phyloP scores from a whole-genome alignment of 305 asterid species.

The Euphrasia arctica region DNA sequence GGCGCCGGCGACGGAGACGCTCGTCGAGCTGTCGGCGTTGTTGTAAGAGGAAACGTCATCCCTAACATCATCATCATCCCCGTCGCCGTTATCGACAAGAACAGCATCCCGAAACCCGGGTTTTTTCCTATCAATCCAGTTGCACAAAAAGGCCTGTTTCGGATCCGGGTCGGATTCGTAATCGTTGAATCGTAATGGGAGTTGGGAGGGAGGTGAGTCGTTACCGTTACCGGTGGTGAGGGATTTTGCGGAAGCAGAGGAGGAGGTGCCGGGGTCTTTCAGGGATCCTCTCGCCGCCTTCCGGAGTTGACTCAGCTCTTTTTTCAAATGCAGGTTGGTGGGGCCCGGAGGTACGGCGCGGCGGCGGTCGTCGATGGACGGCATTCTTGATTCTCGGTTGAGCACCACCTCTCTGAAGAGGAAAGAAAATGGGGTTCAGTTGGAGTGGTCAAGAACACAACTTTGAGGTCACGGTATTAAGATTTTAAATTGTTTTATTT shows the following conservation, averaged over 20 bases:
- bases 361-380: conserved; percentile 21
- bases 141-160: conserved; percentile 59
- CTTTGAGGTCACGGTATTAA: no score
- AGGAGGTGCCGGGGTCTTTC: conserved; percentile 91
- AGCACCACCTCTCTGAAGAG: neutral
- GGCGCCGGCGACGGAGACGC: conserved; percentile 38
- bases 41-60: conserved; percentile 34
- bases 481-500: no score
- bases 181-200: conserved; percentile 23
- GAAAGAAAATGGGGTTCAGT: neutral
- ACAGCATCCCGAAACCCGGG: conserved; percentile 49
- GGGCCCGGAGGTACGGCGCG: conserved; percentile 28
- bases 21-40: conserved; percentile 45
- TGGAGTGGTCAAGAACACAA: no score
- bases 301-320: conserved; percentile 75
- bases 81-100: conserved; percentile 29
- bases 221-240: conserved; percentile 25
- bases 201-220: conserved; percentile 6
- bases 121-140: conserved; percentile 67
- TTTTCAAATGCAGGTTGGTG: conserved; percentile 84
- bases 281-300: conserved; percentile 68
- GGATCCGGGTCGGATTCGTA: conserved; percentile 22
- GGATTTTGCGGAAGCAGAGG: conserved; percentile 73
- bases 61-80: conserved; percentile 34
- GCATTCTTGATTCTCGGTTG: neutral